phyloP scores from a whole-genome alignment of 2,329 filamentous ascomycete species.

The Tolypocladium tundrense region DNA sequence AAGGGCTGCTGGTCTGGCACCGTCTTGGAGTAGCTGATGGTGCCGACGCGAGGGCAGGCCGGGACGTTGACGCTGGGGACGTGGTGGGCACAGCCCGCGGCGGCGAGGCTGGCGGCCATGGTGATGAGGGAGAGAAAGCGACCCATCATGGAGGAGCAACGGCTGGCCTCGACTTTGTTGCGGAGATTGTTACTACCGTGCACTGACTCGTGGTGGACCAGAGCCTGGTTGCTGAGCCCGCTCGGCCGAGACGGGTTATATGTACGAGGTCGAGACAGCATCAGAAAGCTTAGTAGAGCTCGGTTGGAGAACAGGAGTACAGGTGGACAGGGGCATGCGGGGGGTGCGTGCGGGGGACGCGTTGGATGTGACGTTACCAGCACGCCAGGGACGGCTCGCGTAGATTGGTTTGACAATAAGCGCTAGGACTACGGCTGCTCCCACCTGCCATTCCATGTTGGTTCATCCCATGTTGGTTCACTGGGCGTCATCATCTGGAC shows the following conservation, averaged over 20 bases:
- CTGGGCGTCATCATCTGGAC: neutral
- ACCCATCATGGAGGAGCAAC: neutral
- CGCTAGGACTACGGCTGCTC: neutral
- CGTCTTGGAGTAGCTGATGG: constrained; percentile 27
- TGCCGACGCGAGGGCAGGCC: constrained; percentile 24
- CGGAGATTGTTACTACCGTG: neutral
- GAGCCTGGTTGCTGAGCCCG: neutral
- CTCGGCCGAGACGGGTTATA: neutral
- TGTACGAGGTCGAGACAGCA: neutral
- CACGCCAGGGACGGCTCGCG: neutral
- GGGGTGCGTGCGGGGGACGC: neutral
- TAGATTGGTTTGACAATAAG: neutral
- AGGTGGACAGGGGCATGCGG: neutral
- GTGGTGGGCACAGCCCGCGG: constrained; percentile 1
- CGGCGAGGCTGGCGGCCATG: constrained; percentile 1
- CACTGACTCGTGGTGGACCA: neutral
- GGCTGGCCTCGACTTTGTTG: neutral
- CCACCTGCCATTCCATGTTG: neutral
- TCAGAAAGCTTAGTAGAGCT: neutral
- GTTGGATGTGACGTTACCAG: neutral
- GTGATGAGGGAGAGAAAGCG: constrained; percentile 1
- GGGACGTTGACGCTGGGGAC: constrained; percentile 25
- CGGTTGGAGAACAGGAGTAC: neutral
- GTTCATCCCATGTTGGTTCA: neutral
- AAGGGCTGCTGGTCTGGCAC: constrained; percentile 31